Evolutionary conservation across 2,329 filamentous ascomycete species (phyloP).

Genomic region (Xylaria digitata): DNA sequence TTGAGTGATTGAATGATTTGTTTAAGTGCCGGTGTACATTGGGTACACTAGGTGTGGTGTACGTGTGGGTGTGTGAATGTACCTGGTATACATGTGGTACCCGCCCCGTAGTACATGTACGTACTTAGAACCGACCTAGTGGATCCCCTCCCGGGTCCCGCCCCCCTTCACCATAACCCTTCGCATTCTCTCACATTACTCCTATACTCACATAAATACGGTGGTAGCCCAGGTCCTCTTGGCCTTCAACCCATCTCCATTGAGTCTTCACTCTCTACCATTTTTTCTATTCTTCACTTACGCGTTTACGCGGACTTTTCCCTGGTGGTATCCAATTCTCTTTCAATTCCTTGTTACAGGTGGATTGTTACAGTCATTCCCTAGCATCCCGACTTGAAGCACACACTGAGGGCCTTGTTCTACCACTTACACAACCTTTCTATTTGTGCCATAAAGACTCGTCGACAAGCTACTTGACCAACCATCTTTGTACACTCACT

Average conservation of each 20-base stretch:
- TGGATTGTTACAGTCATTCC: slow-evolving; percentile 27
- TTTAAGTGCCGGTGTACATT: slow-evolving; percentile 2
- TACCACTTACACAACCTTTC: slow-evolving; percentile 18
- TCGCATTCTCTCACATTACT: too few species aligned
- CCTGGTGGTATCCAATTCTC: slow-evolving; percentile 25
- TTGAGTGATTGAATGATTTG: background rate
- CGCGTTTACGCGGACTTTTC: slow-evolving; percentile 24
- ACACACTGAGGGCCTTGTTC: slow-evolving; percentile 30
- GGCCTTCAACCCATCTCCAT: slow-evolving; percentile 20
- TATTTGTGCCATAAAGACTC: slow-evolving; percentile 24
- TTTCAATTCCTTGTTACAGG: slow-evolving; percentile 17
- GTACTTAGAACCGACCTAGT: too few species aligned
- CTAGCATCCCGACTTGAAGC: slow-evolving; percentile 19
- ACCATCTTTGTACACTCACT: slow-evolving; percentile 28
- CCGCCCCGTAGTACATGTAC: too few species aligned
- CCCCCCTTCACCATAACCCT: background rate
- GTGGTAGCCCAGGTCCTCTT: slow-evolving; percentile 6
- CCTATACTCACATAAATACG: slow-evolving; percentile 16
- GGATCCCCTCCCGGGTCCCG: too few species aligned
- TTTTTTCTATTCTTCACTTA: background rate
- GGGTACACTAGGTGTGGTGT: background rate
- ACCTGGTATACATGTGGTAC: too few species aligned
- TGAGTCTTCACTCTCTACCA: slow-evolving; percentile 12
- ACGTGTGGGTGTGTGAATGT: background rate
- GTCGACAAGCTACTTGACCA: slow-evolving; percentile 6